Evolutionary conservation across 305 asterid species (phyloP).

Genomic region (Salvia sclarea): DNA sequence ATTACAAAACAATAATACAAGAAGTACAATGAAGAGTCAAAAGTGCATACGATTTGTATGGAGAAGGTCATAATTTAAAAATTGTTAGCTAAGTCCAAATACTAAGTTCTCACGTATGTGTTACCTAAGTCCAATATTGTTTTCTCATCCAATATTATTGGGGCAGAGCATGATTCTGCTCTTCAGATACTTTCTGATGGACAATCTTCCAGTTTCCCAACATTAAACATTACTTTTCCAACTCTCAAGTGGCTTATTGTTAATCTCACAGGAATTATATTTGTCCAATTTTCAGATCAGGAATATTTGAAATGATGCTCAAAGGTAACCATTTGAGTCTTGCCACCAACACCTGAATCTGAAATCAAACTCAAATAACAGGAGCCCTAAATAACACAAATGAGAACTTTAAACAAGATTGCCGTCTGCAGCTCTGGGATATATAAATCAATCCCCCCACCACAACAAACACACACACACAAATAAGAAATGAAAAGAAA

Average conservation of each 20-base stretch:
- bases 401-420: neutral
- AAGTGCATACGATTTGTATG: neutral
- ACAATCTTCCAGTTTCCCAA: conserved; percentile 20
- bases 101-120: neutral
- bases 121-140: neutral
- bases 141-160: neutral
- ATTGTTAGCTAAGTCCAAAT: neutral
- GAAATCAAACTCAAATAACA: conserved; percentile 9
- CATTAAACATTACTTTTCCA: neutral
- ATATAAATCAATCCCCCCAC: neutral
- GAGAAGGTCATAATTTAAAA: conserved; percentile 2
- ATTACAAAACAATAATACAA: neutral
- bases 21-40: neutral
- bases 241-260: conserved; percentile 18
- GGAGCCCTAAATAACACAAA: neutral
- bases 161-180: neutral
- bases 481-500: neutral
- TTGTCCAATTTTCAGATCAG: neutral
- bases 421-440: neutral
- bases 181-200: neutral
- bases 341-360: conserved; percentile 3
- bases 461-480: too few relatives aligned
- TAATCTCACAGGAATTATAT: neutral
- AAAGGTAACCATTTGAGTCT: neutral
- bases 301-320: conserved; percentile 6